Evolutionary conservation across 2,329 filamentous ascomycete genomes (phyloP).

Genomic region (Penicillium sp.): DNA sequence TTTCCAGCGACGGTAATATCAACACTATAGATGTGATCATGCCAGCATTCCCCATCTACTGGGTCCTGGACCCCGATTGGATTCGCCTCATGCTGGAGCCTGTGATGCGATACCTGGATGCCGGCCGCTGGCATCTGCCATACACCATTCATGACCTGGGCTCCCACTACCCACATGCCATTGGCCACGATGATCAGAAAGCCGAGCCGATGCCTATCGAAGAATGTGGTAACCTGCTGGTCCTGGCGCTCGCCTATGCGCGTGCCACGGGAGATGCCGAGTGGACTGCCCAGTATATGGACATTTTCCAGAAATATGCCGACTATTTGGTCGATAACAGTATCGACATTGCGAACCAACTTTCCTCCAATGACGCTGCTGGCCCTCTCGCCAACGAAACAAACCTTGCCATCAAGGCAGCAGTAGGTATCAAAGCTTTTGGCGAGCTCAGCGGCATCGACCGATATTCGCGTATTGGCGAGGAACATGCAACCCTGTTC

Average conservation of each 20-base stretch:
- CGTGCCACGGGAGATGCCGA: constrained; percentile 43
- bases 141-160: constrained; percentile 50
- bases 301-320: constrained; percentile 43
- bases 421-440: constrained; percentile 52
- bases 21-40: constrained; percentile 52
- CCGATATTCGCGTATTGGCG: constrained; percentile 43
- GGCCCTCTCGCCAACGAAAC: constrained; percentile 50
- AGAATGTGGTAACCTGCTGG: constrained; percentile 46
- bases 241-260: constrained; percentile 44
- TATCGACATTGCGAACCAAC: constrained; percentile 44
- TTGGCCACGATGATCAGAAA: constrained; percentile 43
- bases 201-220: constrained; percentile 51
- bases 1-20: constrained; percentile 49
- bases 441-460: constrained; percentile 42
- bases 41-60: constrained; percentile 49
- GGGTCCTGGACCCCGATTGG: constrained; percentile 47
- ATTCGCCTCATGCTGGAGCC: constrained; percentile 51
- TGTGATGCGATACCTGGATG: constrained; percentile 47
- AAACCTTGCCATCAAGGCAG: constrained; percentile 53
- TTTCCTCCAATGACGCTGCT: constrained; percentile 50
- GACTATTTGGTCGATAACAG: constrained; percentile 48
- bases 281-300: constrained; percentile 42
- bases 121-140: constrained; percentile 43
- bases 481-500: constrained; percentile 40
- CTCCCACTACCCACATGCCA: constrained; percentile 46